Conservation (phyloP, 2,329 filamentous ascomycete genomes). For the Epichloe festucae region DNA sequence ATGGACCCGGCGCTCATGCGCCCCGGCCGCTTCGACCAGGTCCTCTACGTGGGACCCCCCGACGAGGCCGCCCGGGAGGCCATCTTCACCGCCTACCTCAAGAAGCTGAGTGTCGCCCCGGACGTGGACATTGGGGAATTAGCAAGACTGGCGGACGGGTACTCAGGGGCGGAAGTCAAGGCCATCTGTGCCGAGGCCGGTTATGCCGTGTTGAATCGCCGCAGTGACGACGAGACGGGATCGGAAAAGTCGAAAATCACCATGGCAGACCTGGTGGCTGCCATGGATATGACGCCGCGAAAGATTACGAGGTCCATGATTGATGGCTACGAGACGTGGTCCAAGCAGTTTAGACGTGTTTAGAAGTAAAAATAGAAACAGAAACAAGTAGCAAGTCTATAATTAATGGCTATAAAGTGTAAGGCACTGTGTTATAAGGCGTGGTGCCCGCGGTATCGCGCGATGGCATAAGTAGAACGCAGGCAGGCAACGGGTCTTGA, state of each 20-base stretch:
- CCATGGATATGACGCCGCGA: conserved; percentile 34
- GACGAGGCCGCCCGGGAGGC: conserved; percentile 56
- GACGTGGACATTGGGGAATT: conserved; percentile 56
- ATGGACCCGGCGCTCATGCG: conserved; percentile 78
- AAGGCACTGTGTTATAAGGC: too few species aligned
- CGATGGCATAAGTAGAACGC: too few species aligned
- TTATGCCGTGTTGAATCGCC: conserved; percentile 27
- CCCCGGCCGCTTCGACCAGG: conserved; percentile 71
- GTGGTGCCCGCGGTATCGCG: too few species aligned
- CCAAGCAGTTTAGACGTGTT: conserved; percentile 21
- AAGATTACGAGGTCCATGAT: conserved; percentile 49
- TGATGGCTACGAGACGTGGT: conserved; percentile 45
- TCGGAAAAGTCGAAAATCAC: conserved; percentile 20
- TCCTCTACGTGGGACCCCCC: conserved; percentile 83
- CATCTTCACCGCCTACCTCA: conserved; percentile 58
- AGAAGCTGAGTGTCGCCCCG: conserved; percentile 41
- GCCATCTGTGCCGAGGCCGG: conserved; percentile 36
- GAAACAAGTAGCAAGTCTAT: too few species aligned
- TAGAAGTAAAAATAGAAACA: too few species aligned
- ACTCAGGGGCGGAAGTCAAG: conserved; percentile 73
- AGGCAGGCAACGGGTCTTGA: too few species aligned
- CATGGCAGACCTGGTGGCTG: conserved; percentile 31
- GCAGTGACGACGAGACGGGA: conserved; percentile 16
- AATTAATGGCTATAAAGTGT: too few species aligned
- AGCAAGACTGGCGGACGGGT: conserved; percentile 55